Evolutionary conservation across 1,284 basidiomycete genomes (phyloP), one percentile per base, ranked within the genome.

Genomic region (Neonothopanus nambi): DNA sequence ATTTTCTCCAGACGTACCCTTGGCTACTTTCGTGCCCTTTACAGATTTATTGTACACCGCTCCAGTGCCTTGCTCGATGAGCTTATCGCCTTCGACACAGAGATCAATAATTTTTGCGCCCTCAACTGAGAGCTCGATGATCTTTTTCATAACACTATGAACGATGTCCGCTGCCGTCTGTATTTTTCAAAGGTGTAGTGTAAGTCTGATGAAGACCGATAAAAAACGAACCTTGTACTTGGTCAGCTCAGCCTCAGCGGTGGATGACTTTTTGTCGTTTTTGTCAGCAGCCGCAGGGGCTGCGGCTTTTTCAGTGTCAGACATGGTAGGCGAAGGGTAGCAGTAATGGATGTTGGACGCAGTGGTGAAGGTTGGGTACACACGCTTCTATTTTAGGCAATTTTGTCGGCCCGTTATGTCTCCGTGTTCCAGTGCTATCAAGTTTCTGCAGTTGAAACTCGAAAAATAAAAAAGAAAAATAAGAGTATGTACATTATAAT

Each of bases 51-150:
- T 98, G 80, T 91, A 97, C 51, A 98, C 89, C 39, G 81, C 84
- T 53, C 82, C 83, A 18, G 92, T 90, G 64, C 89, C 90, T 59
- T 91, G 82, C 71, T 94, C 91, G 68, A 98, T 78, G 67, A 94
- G 82, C 73, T 89, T 91, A 80, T 98, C 95, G 58, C 95, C 95
- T 74, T 93, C 87, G 58, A 90, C 73, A 72, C 92, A 95, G 51
- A 98, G 82, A 75, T 98, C 94, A 69, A 96, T 79, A 64, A 95
- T 78, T 73, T 91, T 95, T 57, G 88, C 87, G 51, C 93, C 95
- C 64, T 93, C 90, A 15, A 89, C 80, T 61, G 77, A 75, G 56
- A 87, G 78, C 48, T 82, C 82, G 59, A 96, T 78, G 64, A 98
- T 80, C 75, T 89, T 89, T 77, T 94, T 93, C 70, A 93, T 82